Conservation (phyloP, 2,329 filamentous ascomycete species). For the Ceratocystis huliohia region DNA sequence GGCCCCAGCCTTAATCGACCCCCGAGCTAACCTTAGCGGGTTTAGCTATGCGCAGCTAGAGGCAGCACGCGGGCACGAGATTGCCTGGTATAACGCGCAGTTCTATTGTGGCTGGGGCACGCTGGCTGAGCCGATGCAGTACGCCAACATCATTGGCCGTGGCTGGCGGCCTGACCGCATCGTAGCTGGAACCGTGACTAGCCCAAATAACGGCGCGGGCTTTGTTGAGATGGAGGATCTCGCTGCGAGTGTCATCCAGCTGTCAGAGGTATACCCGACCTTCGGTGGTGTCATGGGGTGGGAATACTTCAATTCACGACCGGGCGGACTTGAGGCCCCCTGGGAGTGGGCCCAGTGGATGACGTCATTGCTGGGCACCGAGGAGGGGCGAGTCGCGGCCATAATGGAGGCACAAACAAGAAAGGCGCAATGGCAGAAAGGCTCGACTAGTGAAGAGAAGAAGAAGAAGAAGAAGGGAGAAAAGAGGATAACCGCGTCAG, state of each 20-base stretch:
- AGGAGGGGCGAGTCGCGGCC: constrained; percentile 18
- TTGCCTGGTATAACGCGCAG: constrained; percentile 81
- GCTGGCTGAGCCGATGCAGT: constrained; percentile 35
- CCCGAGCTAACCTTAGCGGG: constrained; percentile 54
- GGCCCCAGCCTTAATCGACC: constrained; percentile 53
- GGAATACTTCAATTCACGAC: constrained; percentile 82
- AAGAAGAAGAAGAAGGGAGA: constrained; percentile 12
- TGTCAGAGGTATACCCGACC: constrained; percentile 41
- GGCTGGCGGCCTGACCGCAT: constrained; percentile 65
- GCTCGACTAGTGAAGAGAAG: neutral
- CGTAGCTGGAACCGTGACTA: constrained; percentile 71
- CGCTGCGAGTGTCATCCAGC: constrained; percentile 31
- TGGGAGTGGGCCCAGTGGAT: constrained; percentile 70
- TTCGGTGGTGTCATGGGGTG: constrained; percentile 90
- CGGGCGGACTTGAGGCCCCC: constrained; percentile 48
- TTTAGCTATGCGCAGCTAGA: constrained; percentile 72
- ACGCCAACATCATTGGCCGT: constrained; percentile 39
- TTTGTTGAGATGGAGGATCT: constrained; percentile 39
- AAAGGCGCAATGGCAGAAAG: constrained; percentile 12
- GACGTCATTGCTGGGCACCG: constrained; percentile 32
- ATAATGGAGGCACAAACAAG: constrained; percentile 25
- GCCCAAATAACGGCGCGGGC: constrained; percentile 55
- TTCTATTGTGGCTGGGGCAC: constrained; percentile 87
- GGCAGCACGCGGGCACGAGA: constrained; percentile 47
- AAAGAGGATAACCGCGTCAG: constrained; percentile 14